Evolutionary conservation across 176 grass and related monocot genomes (phyloP), one percentile per base, ranked within the genome.

Genomic region (Chrysopogon serrulatus): DNA sequence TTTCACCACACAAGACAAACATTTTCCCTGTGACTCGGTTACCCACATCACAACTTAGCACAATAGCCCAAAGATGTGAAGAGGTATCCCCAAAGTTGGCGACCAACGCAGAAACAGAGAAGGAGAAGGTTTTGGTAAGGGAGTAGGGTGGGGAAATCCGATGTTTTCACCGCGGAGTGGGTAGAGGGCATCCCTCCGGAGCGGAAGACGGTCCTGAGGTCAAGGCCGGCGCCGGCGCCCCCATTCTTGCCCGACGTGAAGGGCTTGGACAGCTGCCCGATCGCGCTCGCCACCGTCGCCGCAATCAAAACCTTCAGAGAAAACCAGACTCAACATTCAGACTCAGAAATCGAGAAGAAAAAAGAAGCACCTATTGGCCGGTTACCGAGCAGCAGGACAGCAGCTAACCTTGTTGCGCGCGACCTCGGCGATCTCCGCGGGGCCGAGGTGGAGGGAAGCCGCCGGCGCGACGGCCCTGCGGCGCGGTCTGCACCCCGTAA

Each of bases 101-200:
- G 23, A 85, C 3, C 7, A 65, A 30, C 45, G 8, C 23, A 45
- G 27, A 63, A 78, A 83, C 7, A 3, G 32, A 66, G 18, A 47
- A 16, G 41, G 16, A 33, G 10, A 33, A 66, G 32, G 7, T 3
- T 81, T 10, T 23, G 33, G 6, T 27, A 6, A 39, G 9, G 33
- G 56, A n/a, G 3, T 0, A 24, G 62, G 13, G 39, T 13, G 6
- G 40, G n/a, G n/a, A 18, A 19, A 47, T 48, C 37, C 0, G 31
- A 68, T 71, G 19, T 64, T 85, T 87, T 92, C 63, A 98, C 96
- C 54, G 91, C 83, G 4, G 96, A 93, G 89, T 98, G 93, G 5
- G 96, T 95, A 5, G 96, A 98, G 77, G 96, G 96, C 96, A 98
- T 95, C 71, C 96, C 93, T 41, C 93, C 91, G 4, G 96, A 82